phyloP scores from a whole-genome alignment of 176 grass and related monocot genomes.

The Rhynchospora breviuscula region DNA sequence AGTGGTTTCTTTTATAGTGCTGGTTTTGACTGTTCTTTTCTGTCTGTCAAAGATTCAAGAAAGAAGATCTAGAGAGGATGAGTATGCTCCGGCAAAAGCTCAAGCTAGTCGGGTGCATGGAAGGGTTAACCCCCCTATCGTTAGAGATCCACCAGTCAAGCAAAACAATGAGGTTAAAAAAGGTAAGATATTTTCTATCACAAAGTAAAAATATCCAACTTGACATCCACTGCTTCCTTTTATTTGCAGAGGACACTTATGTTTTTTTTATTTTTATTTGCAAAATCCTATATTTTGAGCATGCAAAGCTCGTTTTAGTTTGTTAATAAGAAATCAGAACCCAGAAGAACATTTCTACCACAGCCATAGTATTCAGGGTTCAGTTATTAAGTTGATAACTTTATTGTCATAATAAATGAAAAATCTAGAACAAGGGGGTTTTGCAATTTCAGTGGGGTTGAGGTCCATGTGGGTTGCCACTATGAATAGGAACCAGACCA shows the following conservation, averaged over 20 bases:
- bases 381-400: neutral
- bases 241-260: neutral
- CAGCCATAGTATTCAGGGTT: neutral
- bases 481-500: neutral
- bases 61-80: slow-evolving; percentile 34
- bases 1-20: slow-evolving; percentile 51
- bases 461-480: neutral
- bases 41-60: slow-evolving; percentile 83
- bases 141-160: slow-evolving; percentile 39
- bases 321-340: neutral
- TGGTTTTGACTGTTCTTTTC: slow-evolving; percentile 53
- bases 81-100: slow-evolving; percentile 39
- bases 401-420: neutral
- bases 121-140: slow-evolving; percentile 40
- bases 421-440: neutral
- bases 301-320: neutral
- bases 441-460: neutral
- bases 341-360: neutral
- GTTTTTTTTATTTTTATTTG: neutral
- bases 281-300: neutral
- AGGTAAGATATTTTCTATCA: slow-evolving; percentile 32
- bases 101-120: slow-evolving; percentile 36
- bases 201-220: neutral
- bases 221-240: neutral
- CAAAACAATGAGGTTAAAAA: slow-evolving; percentile 48